phyloP scores from a whole-genome alignment of 164 flowering plant species.

The Protea cynaroides region DNA sequence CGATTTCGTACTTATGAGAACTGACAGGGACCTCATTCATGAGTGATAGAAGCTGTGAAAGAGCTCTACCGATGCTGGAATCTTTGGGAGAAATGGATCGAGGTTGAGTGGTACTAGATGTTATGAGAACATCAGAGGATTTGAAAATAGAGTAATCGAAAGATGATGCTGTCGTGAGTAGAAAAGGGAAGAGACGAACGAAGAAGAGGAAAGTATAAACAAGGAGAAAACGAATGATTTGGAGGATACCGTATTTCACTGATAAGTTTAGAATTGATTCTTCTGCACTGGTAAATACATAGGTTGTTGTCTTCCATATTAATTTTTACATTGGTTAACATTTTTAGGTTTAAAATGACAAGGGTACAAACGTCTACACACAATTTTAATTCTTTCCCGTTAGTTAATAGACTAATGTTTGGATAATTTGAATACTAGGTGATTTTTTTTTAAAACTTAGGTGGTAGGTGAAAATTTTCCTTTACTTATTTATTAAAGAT shows the following conservation, averaged over 20 bases:
- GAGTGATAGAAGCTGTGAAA: conserved; percentile 54
- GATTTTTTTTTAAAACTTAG: too few relatives aligned
- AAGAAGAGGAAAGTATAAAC: conserved; percentile 38
- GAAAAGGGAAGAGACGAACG: conserved; percentile 29
- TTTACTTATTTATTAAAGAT: too few relatives aligned
- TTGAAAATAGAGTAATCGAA: not conserved
- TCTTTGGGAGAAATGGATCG: conserved; percentile 4
- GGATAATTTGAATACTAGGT: too few relatives aligned
- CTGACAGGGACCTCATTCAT: conserved; percentile 54
- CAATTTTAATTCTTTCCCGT: too few relatives aligned
- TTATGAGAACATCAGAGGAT: not conserved
- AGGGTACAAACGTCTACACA: too few relatives aligned
- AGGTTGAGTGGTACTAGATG: too few relatives aligned
- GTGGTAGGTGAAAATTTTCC: too few relatives aligned
- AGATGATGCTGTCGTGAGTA: not conserved
- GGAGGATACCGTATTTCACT: conserved; percentile 30
- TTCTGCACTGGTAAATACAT: conserved; percentile 32
- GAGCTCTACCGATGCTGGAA: conserved; percentile 61
- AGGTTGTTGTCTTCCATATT: conserved; percentile 31
- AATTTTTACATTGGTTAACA: too few relatives aligned
- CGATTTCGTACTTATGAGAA: conserved; percentile 72
- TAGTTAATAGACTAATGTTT: too few relatives aligned
- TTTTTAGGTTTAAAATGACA: too few relatives aligned
- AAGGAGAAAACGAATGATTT: conserved; percentile 28
- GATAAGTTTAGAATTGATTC: conserved; percentile 26